Conservation (phyloP, 164 flowering plant genomes). For the Pachysandra terminalis region DNA sequence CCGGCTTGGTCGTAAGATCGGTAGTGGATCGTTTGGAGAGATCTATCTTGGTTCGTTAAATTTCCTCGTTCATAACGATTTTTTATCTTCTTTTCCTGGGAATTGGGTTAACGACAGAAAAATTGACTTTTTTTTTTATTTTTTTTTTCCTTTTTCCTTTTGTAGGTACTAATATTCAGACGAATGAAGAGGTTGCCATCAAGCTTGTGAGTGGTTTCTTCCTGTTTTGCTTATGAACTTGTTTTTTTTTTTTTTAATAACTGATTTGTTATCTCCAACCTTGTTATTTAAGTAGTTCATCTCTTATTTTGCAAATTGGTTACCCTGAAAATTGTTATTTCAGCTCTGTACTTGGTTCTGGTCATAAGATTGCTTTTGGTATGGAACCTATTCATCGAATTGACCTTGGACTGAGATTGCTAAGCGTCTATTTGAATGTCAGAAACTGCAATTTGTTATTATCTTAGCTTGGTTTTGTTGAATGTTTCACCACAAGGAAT, state of each 20-base stretch:
- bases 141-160: too few species aligned
- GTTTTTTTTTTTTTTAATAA: background rate
- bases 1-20: constrained; percentile 85
- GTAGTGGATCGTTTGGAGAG: constrained; percentile 93
- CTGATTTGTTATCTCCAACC: background rate
- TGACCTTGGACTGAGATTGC: too few species aligned
- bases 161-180: constrained; percentile 82
- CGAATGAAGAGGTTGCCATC: constrained; percentile 86
- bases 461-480: too few species aligned
- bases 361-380: too few species aligned
- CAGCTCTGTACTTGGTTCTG: too few species aligned
- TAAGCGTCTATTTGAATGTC: too few species aligned
- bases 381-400: too few species aligned
- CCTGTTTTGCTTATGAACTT: background rate
- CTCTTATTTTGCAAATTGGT: too few species aligned
- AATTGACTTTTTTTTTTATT: constrained; percentile 2
- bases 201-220: constrained; percentile 63
- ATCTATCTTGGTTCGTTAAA: constrained; percentile 68
- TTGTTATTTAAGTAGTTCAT: background rate
- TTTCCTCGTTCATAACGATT: background rate
- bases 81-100: constrained; percentile 2
- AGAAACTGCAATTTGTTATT: too few species aligned
- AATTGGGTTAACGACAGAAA: background rate
- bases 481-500: too few species aligned
- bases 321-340: too few species aligned